A percentile compares a stretch with the other conserved stretches of the same genome.
phyloP scores from a whole-genome alignment of 2,329 filamentous ascomycete species.

The Epicoccum sorghinum region DNA sequence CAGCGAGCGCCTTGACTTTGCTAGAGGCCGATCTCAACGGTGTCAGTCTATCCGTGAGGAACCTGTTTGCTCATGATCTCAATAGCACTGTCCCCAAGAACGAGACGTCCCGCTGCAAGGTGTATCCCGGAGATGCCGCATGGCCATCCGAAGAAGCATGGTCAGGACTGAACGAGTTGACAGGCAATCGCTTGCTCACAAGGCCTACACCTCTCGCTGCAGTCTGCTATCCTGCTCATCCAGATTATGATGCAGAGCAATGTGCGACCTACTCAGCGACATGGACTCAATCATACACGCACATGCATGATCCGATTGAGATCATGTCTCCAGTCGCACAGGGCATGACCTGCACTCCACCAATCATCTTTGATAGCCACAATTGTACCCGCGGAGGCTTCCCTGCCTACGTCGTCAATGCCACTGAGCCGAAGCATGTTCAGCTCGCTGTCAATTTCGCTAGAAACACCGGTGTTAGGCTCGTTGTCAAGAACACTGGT shows the following conservation, averaged over 20 bases:
- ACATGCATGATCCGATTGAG: slow-evolving; percentile 44
- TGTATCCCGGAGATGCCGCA: slow-evolving; percentile 52
- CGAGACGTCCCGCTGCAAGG: slow-evolving; percentile 52
- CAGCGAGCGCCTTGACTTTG: slow-evolving; percentile 28
- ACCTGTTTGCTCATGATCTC: slow-evolving; percentile 28
- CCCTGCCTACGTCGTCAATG: slow-evolving; percentile 45
- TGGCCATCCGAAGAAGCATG: slow-evolving; percentile 59
- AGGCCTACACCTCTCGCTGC: slow-evolving; percentile 38
- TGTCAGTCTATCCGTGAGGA: slow-evolving; percentile 24
- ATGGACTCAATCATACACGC: slow-evolving; percentile 43
- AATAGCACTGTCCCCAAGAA: slow-evolving; percentile 16
- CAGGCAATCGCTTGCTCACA: slow-evolving; percentile 34
- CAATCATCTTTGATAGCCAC: slow-evolving; percentile 41
- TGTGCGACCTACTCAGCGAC: slow-evolving; percentile 37
- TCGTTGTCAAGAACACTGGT: slow-evolving; percentile 45
- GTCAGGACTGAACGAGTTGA: slow-evolving; percentile 52
- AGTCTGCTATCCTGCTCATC: slow-evolving; percentile 40
- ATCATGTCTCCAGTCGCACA: slow-evolving; percentile 47
- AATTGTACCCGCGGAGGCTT: slow-evolving; percentile 47
- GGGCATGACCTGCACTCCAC: slow-evolving; percentile 46
- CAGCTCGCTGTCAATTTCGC: slow-evolving; percentile 47
- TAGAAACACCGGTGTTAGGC: slow-evolving; percentile 38
- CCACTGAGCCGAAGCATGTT: slow-evolving; percentile 43
- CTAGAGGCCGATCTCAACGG: slow-evolving; percentile 30
- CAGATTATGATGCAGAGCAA: slow-evolving; percentile 36